Evolutionary conservation across 225 moss, liverwort and hornwort species (phyloP), one percentile per base, ranked within the genome.

Genomic region (Climacium dendroides): DNA sequence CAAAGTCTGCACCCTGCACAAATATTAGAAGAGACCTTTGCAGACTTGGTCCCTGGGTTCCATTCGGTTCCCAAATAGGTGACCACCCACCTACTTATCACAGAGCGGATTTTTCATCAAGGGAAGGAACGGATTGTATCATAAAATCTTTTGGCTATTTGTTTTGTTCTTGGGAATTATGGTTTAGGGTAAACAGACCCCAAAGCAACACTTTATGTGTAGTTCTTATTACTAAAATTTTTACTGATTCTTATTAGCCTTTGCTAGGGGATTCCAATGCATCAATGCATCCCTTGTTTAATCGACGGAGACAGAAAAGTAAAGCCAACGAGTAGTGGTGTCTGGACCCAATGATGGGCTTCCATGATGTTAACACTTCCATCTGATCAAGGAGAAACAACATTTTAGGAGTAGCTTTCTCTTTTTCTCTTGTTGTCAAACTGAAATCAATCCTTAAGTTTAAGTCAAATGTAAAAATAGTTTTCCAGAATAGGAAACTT

Each of bases 401-500:
- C 6, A 30, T 30, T 73, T 19, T 30, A 47, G 47, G 47, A 11
- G 30, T 11, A 32, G 4, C 7, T 32, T 19, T 73, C 6, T 47
- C 11, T 47, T 11, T 32, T 19, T 73, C 6, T 47, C 11, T 47
- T 11, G 0, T 19, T 74, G 30, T 32, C 11, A 48, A 7, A 32
- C 19, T 26, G 19, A 48, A 11, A 32, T 11, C 19, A 74, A 74
- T 4, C 48, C 30, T 11, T 32, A 48, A 48, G 74, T 32, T 30
- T 30, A 48, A 74, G 25, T 30, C 1, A 9, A 19, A 48, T 30
- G 11, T 12, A 4, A 74, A 30, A 74, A 74, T 10, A 32, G 30
- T 30, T 19, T 73, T 30, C 0, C 3, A 47, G 1, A 72, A 29
- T 16, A 1, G 1, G 1, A 71, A 5, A 43, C 1, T 14, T 13